Evolutionary conservation across 805 yeast genomes (phyloP), one percentile per base, ranked within the genome.

Genomic region (Candida insectorum): DNA sequence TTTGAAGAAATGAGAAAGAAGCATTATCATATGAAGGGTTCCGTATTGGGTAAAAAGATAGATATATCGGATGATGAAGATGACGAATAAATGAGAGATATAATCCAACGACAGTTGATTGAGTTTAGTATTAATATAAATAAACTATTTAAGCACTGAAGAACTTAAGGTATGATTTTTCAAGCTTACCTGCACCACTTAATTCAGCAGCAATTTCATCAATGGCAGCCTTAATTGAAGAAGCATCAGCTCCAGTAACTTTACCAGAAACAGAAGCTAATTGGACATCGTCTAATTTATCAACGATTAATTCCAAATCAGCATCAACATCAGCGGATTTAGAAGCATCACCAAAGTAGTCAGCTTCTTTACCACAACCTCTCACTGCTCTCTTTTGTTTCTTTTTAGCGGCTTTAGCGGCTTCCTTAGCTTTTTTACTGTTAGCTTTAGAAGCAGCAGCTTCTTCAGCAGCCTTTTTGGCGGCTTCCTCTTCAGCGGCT

Each of bases 321-420:
- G 78, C 78, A 45, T 85, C 94, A 48, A 84, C 81, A 39, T 67
- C 63, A 39, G 77, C 70, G 30, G 91, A 73, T 41, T 77, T 76
- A 41, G 64, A 76, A 39, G 80, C 83, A 51, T 81, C 87, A 48
- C 93, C 93, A 49, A 87, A 88, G 76, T 86, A 87, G 38, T 73
- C 84, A 49, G 72, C 78, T 27, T 85, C 96, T 73, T 89, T 87
- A 47, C 79, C 86, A 39, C 88, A 71, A 50, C 66, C 64, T 77
- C 97, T 86, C 46, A 93, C 64, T 26, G 80, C 63, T 73, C 95
- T 82, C 81, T 85, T 86, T 71, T 85, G 85, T 85, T 93, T 93
- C 95, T 93, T 93, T 75, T 87, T 89, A 34, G 96, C 96, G 49
- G 85, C 86, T 75, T 93, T 96, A 60, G 95, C 95, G 49, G 91